A percentile compares a stretch with the other conserved stretches of the same genome.
Conservation (phyloP, 345 rosid genomes). For the Arabis hirsuta region DNA sequence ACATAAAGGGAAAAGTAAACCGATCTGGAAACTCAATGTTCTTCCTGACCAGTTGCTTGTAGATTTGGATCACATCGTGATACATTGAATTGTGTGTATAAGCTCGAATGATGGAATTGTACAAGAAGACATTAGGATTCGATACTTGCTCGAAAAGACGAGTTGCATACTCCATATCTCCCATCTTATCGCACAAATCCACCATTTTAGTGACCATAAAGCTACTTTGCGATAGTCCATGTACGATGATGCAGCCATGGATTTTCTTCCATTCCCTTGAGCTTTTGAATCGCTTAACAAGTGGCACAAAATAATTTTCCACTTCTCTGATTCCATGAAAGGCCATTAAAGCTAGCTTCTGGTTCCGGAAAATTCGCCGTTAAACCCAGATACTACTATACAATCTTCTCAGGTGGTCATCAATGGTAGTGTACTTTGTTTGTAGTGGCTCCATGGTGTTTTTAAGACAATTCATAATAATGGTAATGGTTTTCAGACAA, state of each 20-base stretch:
- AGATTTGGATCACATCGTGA: slow-evolving; percentile 37
- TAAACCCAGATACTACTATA: no score
- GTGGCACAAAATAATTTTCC: slow-evolving; percentile 52
- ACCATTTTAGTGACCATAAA: slow-evolving; percentile 61
- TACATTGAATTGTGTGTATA: slow-evolving; percentile 49
- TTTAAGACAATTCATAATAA: no score
- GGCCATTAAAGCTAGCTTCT: slow-evolving; percentile 28
- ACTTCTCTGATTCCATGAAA: slow-evolving; percentile 44
- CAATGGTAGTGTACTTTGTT: no score
- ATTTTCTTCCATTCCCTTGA: slow-evolving; percentile 47
- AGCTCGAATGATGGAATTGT: slow-evolving; percentile 60
- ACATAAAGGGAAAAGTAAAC: slow-evolving; percentile 63
- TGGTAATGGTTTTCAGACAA: no score
- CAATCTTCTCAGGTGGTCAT: no score
- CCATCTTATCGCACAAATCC: slow-evolving; percentile 46
- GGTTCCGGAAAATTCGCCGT: neutral
- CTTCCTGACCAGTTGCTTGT: slow-evolving; percentile 45
- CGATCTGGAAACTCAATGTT: slow-evolving; percentile 48
- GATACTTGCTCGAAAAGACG: slow-evolving; percentile 51
- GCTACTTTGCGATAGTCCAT: slow-evolving; percentile 58
- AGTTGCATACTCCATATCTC: slow-evolving; percentile 51
- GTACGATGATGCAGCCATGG: slow-evolving; percentile 48
- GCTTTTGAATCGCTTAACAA: slow-evolving; percentile 46
- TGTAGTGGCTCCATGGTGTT: no score
- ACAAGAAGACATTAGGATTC: slow-evolving; percentile 55